Conservation (phyloP, 495 filamentous ascomycete species). For the Haplographium delicatum region DNA sequence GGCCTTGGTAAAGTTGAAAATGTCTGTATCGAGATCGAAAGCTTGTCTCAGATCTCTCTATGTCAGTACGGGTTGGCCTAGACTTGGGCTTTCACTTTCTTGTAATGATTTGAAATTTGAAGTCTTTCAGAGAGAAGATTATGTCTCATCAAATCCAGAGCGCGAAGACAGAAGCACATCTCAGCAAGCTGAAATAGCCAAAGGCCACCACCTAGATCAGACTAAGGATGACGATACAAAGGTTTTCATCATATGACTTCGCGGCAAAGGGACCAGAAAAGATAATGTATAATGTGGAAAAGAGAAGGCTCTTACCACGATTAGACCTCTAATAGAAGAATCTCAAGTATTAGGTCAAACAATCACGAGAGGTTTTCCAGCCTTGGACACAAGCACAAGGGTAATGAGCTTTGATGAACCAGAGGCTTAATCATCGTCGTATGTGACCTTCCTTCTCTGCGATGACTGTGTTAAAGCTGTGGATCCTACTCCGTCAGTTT, state of each 20-base stretch:
- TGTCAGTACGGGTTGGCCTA: too few species aligned
- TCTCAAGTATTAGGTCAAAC: too few species aligned
- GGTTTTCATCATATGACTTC: constrained; percentile 49
- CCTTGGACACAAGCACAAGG: too few species aligned
- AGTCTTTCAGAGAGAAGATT: constrained; percentile 61
- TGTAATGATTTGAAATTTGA: neutral
- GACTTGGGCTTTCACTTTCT: too few species aligned
- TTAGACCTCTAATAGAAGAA: too few species aligned
- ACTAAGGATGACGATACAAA: constrained; percentile 67
- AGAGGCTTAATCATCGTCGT: constrained; percentile 36
- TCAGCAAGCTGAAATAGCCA: constrained; percentile 16
- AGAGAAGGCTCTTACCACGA: too few species aligned
- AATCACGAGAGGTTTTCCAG: too few species aligned
- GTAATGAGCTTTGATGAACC: neutral
- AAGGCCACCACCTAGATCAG: constrained; percentile 35
- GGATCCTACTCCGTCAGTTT: constrained; percentile 26
- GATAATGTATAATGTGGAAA: too few species aligned
- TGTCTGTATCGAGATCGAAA: too few species aligned
- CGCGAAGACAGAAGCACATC: constrained; percentile 24
- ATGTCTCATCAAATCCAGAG: constrained; percentile 38
- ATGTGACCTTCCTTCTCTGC: constrained; percentile 42
- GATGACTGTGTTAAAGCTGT: constrained; percentile 22
- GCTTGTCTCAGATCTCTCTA: too few species aligned
- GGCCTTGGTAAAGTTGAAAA: too few species aligned
- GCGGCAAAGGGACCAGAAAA: neutral